Evolutionary conservation across 768 basidiomycete genomes (phyloP), one percentile per base, ranked within the genome.

Genomic region (Ephemerocybe angulata): DNA sequence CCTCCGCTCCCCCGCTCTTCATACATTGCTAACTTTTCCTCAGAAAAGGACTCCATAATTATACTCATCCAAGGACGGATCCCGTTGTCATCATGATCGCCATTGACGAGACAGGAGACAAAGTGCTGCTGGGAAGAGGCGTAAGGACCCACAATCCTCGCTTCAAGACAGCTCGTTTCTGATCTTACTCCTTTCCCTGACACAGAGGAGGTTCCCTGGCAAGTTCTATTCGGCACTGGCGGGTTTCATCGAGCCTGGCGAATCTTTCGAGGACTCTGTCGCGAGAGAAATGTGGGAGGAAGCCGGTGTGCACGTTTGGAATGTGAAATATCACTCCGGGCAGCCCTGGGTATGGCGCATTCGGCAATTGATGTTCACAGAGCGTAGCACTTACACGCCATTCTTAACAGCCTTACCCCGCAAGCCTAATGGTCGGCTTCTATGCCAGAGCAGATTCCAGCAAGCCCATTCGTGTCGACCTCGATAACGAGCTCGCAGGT

Each of bases 401-500:
- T n/a, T n/a, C n/a, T n/a, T n/a, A n/a, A 3, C 50, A 95, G 94
- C 95, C 95, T 2, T 96, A 84, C 72, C 94, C 94, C 7, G 82
- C 92, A 13, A 93, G 84, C 67, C 73, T 94, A 37, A 95, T 97
- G 94, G 79, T 93, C 8, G 94, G 94, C 13, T 93, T 89, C 66
- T 93, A 88, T 63, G 92, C 87, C 2, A 79, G 81, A 40, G 94
- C 82, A 8, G 90, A 86, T 73, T 75, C 86, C 1, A 75, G 80
- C 3, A 77, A 93, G 63, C 80, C 83, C 5, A 87, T 98, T 55
- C 83, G 93, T 15, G 73, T 77, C 7, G 94, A 98, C 66, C 80
- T 99, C 2, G 96, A 98, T 65, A 96, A 96, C 61, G 96, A 99
- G 72, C 81, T 99, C n/a, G 86, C 86, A 64, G 92, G 93, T 89